Base-by-base conservation (phyloP, 1,284 basidiomycete species). In the Moniliophthora roreri region DNA sequence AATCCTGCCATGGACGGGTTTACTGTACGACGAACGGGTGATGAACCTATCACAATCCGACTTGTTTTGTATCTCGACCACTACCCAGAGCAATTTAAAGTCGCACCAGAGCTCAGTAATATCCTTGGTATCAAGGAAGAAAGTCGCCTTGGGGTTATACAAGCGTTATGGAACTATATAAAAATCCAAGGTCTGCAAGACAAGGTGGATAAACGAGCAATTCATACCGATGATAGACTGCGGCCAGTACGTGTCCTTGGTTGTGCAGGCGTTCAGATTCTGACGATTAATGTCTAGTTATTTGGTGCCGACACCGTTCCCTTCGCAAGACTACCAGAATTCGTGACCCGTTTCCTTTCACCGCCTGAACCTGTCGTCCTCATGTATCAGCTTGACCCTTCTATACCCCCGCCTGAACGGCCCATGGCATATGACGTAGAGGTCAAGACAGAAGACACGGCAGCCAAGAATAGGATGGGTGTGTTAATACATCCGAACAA, bases 151-250 rank as follows among this genome's bases (percentile, higher is more conserved):
- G 92, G 89, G 10, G 82, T 93, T 16, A 81, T 98, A 37, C 86
- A 91, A 54, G 84, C 91, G 0, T 69, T 98, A 9, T 98, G 95
- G 95, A 91, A 89, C 62, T 95, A 97, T 62, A 90, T 98, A 72
- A 96, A 96, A 69, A 74, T 88, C 16, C 80, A 91, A 57, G 85
- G 87, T 20, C 77, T 98, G 16, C 92, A 97, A 69, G 94, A 98
- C 69, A 95, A 95, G 65, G 84, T 87, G 0, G 94, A 98, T 69
- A 81, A 89, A 52, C 83, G 89, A 44, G 72, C 87, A 50, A 84
- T 98, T 56, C 83, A 85, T 39, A 80, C 88, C 1, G 90, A 98
- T 58, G 87, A 86, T 3, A 81, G 81, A 47, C 70, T 96, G 46
- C 77, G 79, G 66, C 74, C 77, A 0, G 89, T 90, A 63, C 50